Percentiles rank a stretch among this genome's conserved stretches.
Conservation (phyloP, 805 yeast species). For the Yamadazyma akitaensis region DNA sequence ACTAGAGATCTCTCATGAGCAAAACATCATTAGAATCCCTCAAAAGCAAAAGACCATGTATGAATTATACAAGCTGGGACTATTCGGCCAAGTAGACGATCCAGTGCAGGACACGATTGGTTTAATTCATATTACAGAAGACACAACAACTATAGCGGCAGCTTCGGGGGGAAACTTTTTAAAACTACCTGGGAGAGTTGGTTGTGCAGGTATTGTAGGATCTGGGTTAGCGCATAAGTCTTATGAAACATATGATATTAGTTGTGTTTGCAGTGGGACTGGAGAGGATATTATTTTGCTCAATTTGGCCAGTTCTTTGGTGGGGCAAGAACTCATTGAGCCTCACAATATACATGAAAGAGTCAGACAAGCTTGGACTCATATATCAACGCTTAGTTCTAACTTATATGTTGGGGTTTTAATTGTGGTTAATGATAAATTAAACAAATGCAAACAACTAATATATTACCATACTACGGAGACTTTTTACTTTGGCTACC, state of each 20-base stretch:
- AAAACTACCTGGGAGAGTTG: slow-evolving; percentile 47
- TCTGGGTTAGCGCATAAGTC: slow-evolving; percentile 33
- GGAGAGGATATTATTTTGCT: slow-evolving; percentile 52
- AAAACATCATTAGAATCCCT: neutral
- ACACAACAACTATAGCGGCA: slow-evolving; percentile 24
- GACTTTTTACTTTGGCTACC: slow-evolving; percentile 32
- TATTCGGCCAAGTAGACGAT: neutral
- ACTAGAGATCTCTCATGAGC: slow-evolving; percentile 2
- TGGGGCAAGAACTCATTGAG: neutral
- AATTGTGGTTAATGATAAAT: slow-evolving; percentile 16
- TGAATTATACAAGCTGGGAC: slow-evolving; percentile 9
- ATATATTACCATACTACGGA: slow-evolving; percentile 40
- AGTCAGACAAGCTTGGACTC: neutral
- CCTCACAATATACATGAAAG: neutral
- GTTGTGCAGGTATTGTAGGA: slow-evolving; percentile 54
- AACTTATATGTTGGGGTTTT: slow-evolving; percentile 32
- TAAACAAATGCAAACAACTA: slow-evolving; percentile 12
- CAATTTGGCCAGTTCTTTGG: slow-evolving; percentile 35
- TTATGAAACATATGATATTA: slow-evolving; percentile 20
- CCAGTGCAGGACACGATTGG: slow-evolving; percentile 47
- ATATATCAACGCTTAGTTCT: neutral
- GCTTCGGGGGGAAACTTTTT: slow-evolving; percentile 57
- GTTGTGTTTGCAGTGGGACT: slow-evolving; percentile 49
- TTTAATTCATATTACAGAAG: slow-evolving; percentile 19
- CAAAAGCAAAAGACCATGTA: slow-evolving; percentile 4